These are phyloP conservation scores for Umbilicus rupestris DNA, from an alignment of 164 flowering plant species.

Conservation along the genomic window DNA sequence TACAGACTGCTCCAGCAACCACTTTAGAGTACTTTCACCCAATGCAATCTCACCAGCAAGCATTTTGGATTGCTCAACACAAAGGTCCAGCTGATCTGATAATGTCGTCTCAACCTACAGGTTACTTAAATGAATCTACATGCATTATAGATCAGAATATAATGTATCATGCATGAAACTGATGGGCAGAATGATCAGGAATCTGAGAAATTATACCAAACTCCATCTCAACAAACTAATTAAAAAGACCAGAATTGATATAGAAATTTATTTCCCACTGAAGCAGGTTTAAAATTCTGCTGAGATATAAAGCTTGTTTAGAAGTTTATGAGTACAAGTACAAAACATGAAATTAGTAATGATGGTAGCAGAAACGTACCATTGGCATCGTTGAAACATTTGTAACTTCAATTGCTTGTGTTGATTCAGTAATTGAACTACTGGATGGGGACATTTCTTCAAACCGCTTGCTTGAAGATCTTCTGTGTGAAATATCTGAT, in stretches of 20 bases:
- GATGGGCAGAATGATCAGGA: background rate
- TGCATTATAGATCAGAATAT: background rate
- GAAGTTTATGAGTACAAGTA: background rate
- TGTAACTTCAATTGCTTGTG: conserved; percentile 63
- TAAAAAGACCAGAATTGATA: background rate
- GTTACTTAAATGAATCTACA: background rate
- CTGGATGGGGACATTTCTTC: conserved; percentile 58
- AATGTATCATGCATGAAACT: background rate
- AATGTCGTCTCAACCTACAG: conserved; percentile 52
- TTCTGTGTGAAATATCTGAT: conserved; percentile 38
- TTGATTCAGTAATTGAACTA: conserved; percentile 61
- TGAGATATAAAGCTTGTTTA: background rate
- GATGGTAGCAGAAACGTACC: conserved; percentile 22
- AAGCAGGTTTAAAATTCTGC: background rate
- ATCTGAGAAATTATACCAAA: background rate
- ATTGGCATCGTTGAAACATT: conserved; percentile 32
- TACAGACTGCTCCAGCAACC: conserved; percentile 81
- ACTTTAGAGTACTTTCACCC: conserved; percentile 86
- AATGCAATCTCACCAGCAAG: conserved; percentile 99
- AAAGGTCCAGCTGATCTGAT: conserved; percentile 90
- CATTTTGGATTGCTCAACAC: conserved; percentile 97
- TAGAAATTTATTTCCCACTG: background rate
- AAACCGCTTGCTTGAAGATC: conserved; percentile 72
- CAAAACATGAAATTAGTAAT: background rate
- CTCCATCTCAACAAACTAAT: background rate